Conservation (phyloP, 2,329 filamentous ascomycete species). For the Ophiostoma sp. region DNA sequence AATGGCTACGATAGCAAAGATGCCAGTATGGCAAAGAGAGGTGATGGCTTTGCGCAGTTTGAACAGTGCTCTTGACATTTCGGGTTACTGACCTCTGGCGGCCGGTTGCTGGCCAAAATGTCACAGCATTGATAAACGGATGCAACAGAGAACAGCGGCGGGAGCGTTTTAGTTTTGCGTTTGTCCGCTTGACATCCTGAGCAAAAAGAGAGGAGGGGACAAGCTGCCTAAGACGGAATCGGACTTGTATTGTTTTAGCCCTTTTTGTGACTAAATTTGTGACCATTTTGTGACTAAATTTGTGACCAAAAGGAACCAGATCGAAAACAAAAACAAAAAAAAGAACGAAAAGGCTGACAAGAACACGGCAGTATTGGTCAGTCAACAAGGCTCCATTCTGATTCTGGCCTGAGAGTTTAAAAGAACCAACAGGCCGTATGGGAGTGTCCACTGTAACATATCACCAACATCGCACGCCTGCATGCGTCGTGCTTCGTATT, state of each 20-base stretch:
- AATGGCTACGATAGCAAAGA: neutral
- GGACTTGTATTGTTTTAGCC: neutral
- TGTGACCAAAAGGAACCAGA: neutral
- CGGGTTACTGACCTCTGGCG: neutral
- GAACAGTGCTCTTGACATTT: neutral
- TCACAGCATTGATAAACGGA: neutral
- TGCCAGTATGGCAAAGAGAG: neutral
- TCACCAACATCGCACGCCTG: neutral
- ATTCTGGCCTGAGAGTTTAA: neutral
- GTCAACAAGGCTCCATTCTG: neutral
- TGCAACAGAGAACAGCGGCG: neutral
- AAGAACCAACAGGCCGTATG: neutral
- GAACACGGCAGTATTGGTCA: constrained; percentile 5
- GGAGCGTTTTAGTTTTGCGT: neutral
- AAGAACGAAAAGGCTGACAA: neutral
- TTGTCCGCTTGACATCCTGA: neutral
- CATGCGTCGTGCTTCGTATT: neutral
- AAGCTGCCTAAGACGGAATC: neutral
- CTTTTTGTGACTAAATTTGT: neutral
- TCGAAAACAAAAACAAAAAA: neutral
- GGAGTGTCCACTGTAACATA: neutral
- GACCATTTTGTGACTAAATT: neutral
- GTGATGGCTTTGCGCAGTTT: neutral
- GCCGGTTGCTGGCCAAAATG: neutral
- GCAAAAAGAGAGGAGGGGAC: neutral